phyloP scores from a whole-genome alignment of 1,284 basidiomycete species.

The Ceratobasidium sp. region DNA sequence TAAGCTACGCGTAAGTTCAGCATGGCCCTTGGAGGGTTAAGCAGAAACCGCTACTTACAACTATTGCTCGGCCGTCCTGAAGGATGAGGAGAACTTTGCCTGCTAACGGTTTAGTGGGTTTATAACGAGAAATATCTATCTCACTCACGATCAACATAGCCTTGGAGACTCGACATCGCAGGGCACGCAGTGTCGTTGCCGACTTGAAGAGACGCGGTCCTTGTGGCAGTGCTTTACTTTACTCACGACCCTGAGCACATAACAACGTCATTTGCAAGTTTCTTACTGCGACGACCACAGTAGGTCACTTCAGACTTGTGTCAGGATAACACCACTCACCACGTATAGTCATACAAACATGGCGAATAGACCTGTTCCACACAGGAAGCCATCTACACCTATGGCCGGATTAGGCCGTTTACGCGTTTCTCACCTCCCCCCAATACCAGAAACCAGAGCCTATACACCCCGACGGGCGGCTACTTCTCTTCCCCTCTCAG shows the following conservation, averaged over 20 bases:
- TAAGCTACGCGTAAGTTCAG: conserved; percentile 38
- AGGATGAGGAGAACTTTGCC: conserved; percentile 88
- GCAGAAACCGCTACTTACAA: conserved; percentile 66
- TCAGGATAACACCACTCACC: neutral
- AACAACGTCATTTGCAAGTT: conserved; percentile 35
- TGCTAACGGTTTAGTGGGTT: conserved; percentile 54
- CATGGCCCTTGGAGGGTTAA: conserved; percentile 16
- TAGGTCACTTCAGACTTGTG: neutral
- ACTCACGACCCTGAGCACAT: conserved; percentile 14
- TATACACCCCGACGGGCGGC: conserved; percentile 41
- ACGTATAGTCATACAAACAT: neutral
- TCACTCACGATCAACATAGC: conserved; percentile 85
- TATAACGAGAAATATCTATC: neutral
- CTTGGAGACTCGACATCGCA: conserved; percentile 83
- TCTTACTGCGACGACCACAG: conserved; percentile 23
- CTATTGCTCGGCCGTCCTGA: conserved; percentile 91
- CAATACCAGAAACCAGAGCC: conserved; percentile 48
- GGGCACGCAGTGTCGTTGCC: conserved; percentile 11
- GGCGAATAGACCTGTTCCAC: conserved; percentile 22
- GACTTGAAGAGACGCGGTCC: conserved; percentile 10
- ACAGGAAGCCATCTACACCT: conserved; percentile 22
- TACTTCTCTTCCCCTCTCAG: conserved; percentile 39
- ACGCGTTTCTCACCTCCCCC: conserved; percentile 47
- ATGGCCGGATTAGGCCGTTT: conserved; percentile 42
- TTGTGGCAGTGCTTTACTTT: conserved; percentile 27